Evolutionary conservation across 1,139 yeast species (phyloP).

Genomic region (Spathaspora sp.): DNA sequence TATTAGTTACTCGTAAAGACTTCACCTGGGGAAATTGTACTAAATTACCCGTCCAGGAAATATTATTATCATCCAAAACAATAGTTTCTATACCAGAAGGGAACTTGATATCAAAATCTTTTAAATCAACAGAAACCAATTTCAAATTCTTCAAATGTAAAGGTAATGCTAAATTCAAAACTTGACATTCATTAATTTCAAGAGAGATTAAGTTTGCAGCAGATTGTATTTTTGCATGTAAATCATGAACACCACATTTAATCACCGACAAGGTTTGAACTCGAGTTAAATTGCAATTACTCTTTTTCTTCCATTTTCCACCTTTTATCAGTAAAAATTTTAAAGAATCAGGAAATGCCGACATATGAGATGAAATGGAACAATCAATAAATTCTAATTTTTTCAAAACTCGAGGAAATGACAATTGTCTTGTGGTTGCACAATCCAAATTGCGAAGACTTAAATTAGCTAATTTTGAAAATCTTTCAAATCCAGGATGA

Average conservation of each 20-base stretch:
- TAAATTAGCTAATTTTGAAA: slow-evolving; percentile 8
- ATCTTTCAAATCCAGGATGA: slow-evolving; percentile 11
- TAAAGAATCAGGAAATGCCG: slow-evolving; percentile 14
- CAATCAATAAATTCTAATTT: slow-evolving; percentile 14
- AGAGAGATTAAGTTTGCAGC: slow-evolving; percentile 9
- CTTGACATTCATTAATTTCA: slow-evolving; percentile 9
- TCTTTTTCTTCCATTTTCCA: slow-evolving; percentile 13
- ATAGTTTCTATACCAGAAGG: slow-evolving; percentile 1
- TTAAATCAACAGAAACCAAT: slow-evolving; percentile 9
- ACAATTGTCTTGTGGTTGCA: slow-evolving; percentile 10
- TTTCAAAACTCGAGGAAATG: slow-evolving; percentile 9
- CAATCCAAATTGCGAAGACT: slow-evolving; percentile 12
- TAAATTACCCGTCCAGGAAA: slow-evolving; percentile 1
- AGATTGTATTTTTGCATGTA: slow-evolving; percentile 10
- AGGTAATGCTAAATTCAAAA: background rate
- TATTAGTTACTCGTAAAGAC: slow-evolving; percentile 8
- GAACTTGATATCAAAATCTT: background rate
- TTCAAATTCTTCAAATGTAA: slow-evolving; percentile 8
- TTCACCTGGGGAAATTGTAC: slow-evolving; percentile 4
- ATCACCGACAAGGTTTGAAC: slow-evolving; percentile 10
- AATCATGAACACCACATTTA: slow-evolving; percentile 13
- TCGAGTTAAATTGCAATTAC: slow-evolving; percentile 9
- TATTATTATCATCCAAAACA: slow-evolving; percentile 4
- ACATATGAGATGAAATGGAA: slow-evolving; percentile 11
- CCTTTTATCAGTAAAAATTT: slow-evolving; percentile 9